Evolutionary conservation across 1,284 basidiomycete genomes (phyloP), one percentile per base, ranked within the genome.

Genomic region (Ceratobasidium sp.): DNA sequence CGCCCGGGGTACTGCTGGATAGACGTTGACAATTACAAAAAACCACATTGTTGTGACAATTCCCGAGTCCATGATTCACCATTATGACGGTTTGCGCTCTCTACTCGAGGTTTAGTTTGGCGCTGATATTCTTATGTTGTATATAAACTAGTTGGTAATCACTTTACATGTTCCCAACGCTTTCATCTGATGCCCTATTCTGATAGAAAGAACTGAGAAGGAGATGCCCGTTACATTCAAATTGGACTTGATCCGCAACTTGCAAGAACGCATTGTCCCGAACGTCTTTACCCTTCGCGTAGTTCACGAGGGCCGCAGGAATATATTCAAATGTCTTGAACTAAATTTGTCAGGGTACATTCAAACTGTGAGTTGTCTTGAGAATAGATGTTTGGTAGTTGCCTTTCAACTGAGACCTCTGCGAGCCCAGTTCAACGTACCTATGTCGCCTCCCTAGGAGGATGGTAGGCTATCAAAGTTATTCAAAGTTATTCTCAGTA

Each of bases 1-100:
- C 7, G 56, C 8, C 56, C 24, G 7, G 84, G 92, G 91, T 27
- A 85, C 83, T 0, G 84, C 75, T 41, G 50, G 47, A 50, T 77
- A 76, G n/a, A 91, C 90, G 66, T 91, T 92, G 65, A 91, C 90
- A 22, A 78, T 80, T 17, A 76, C 79, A n/a, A 62, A 79, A 45
- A 36, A 67, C 77, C 4, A 76, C 79, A 78, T 94, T 89, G 93
- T 93, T 97, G 69, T 92, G 85, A 11, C 95, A 95, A 77, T 91
- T 87, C 89, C 90, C 93, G 83, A 97, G 95, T 24, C 97, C 94
- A 79, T 88, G 84, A 78, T 97, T 93, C 78, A 98, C 84, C 80
- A 97, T 94, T 75, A 90, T 88, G 14, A 91, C 87, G 67, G 86
- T 89, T 80, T 93, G 90, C n/a, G 97, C 97, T 75, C 97, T 86